phyloP scores from a whole-genome alignment of 2,329 filamentous ascomycete species.

The Cladosporium sp. region DNA sequence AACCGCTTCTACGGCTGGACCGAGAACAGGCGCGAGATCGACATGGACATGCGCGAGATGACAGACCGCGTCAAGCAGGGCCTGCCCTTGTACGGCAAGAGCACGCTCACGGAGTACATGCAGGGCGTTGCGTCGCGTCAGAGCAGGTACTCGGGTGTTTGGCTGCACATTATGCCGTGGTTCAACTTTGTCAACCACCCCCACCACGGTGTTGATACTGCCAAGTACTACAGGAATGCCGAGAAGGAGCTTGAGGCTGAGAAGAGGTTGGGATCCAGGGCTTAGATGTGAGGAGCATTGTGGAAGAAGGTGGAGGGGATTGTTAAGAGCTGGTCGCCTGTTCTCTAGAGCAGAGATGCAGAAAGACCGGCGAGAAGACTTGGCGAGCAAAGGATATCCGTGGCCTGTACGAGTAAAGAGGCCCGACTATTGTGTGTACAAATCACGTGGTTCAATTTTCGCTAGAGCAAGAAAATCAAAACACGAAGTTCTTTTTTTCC shows the following conservation, averaged over 20 bases:
- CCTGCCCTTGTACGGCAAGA: conserved; percentile 81
- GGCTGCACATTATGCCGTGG: conserved; percentile 84
- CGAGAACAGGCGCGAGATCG: conserved; percentile 86
- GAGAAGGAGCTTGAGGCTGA: conserved; percentile 90
- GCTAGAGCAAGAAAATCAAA: background rate
- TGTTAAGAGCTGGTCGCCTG: background rate
- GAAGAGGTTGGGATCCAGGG: conserved; percentile 29
- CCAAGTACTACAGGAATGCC: conserved; percentile 96
- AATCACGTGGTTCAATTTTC: conserved; percentile 2
- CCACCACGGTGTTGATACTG: conserved; percentile 94
- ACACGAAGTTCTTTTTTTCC: background rate
- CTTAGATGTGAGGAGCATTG: background rate
- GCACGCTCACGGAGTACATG: conserved; percentile 75
- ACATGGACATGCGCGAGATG: conserved; percentile 99
- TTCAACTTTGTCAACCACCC: conserved; percentile 98
- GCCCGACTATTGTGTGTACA: conserved; percentile 7
- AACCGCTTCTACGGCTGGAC: conserved; percentile 90
- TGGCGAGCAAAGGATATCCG: conserved; percentile 8
- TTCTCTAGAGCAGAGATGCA: conserved; percentile 7
- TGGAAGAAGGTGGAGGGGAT: background rate
- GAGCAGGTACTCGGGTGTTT: conserved; percentile 83
- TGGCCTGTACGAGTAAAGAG: conserved; percentile 10
- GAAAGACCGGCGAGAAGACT: background rate
- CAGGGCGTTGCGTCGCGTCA: conserved; percentile 91
- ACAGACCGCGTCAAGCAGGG: conserved; percentile 91